A percentile compares a stretch with the other conserved stretches of the same genome.
Conservation (phyloP, 768 basidiomycete genomes). For the Candolleomyces eurysporus region DNA sequence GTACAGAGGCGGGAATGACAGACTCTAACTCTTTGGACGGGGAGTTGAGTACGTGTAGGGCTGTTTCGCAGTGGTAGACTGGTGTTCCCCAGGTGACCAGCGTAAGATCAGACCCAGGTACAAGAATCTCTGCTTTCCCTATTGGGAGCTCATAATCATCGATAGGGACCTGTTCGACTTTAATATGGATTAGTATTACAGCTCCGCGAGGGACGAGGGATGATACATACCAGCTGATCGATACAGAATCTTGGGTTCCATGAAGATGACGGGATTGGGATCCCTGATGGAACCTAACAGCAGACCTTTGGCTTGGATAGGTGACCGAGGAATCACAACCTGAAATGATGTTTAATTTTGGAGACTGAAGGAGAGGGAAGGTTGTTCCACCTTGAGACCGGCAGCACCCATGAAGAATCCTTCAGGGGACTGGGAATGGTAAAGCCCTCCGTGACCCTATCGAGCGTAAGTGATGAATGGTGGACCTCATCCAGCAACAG, state of each 20-base stretch:
- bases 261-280: slow-evolving; percentile 91
- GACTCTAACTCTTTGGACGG: slow-evolving; percentile 63
- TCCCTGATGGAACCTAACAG: slow-evolving; percentile 85
- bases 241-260: slow-evolving; percentile 94
- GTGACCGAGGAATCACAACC: slow-evolving; percentile 92
- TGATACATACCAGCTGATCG: slow-evolving; percentile 67
- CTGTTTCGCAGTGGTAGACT: slow-evolving; percentile 84
- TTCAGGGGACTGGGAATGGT: slow-evolving; percentile 95
- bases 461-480: background rate
- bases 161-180: slow-evolving; percentile 89
- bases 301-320: slow-evolving; percentile 93
- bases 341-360: slow-evolving; percentile 22
- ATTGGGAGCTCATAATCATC: slow-evolving; percentile 85
- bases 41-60: slow-evolving; percentile 66
- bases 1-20: slow-evolving; percentile 63
- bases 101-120: slow-evolving; percentile 80
- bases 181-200: slow-evolving; percentile 1
- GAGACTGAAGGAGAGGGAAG: background rate
- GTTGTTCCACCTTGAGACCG: slow-evolving; percentile 69
- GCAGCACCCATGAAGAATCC: slow-evolving; percentile 91
- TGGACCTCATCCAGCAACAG: slow-evolving; percentile 15
- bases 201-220: background rate
- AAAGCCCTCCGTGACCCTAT: slow-evolving; percentile 81
- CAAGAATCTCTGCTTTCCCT: slow-evolving; percentile 73
- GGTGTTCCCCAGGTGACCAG: slow-evolving; percentile 91